Conservation (phyloP, 805 yeast species). For the Lachancea kluyveri region DNA sequence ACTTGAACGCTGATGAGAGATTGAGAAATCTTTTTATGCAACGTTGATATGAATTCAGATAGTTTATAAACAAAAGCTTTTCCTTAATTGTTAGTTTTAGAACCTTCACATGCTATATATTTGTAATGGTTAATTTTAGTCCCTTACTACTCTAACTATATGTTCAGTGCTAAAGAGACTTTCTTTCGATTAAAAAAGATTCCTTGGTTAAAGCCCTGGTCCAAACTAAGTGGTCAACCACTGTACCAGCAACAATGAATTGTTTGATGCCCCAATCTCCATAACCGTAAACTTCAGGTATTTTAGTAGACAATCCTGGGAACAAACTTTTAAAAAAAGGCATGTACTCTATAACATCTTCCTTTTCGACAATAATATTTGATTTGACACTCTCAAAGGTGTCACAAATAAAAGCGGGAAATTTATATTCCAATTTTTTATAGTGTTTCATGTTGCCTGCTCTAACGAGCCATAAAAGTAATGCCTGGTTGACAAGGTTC, state of each 20-base stretch:
- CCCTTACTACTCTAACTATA: not conserved
- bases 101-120: too few relatives aligned
- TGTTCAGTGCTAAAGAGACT: constrained; percentile 4
- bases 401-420: constrained; percentile 48
- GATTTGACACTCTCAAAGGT: constrained; percentile 34
- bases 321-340: constrained; percentile 48
- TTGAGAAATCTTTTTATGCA: constrained; percentile 1
- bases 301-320: constrained; percentile 39
- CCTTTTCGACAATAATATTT: constrained; percentile 38
- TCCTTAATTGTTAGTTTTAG: too few relatives aligned
- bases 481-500: constrained; percentile 48
- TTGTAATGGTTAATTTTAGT: constrained; percentile 1
- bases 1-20: not conserved
- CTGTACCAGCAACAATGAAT: constrained; percentile 42
- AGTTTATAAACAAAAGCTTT: too few relatives aligned
- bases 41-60: too few relatives aligned
- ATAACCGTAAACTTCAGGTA: constrained; percentile 52
- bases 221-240: constrained; percentile 48
- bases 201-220: constrained; percentile 32
- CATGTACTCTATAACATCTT: constrained; percentile 50
- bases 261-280: constrained; percentile 40
- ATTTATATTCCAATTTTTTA: constrained; percentile 26
- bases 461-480: constrained; percentile 60
- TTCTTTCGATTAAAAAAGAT: constrained; percentile 29
- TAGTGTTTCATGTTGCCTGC: constrained; percentile 41